Percentiles rank a stretch among this genome's conserved stretches.
Conservation (phyloP, 202 grass and related monocot species). For the Musa balbisiana region DNA sequence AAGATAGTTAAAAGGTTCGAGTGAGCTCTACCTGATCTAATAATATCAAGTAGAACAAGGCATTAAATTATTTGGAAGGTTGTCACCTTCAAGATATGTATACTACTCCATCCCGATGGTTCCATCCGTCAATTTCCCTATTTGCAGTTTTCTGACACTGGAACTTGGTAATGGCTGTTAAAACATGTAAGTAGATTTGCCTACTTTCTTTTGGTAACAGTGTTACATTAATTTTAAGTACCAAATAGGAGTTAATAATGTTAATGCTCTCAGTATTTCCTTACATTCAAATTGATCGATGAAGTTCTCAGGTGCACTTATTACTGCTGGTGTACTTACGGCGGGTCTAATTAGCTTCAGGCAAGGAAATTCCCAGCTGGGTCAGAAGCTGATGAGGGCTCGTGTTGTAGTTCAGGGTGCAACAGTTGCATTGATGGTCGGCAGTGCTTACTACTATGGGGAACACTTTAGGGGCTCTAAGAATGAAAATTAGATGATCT, state of each 20-base stretch:
- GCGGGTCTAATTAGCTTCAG: conserved; percentile 86
- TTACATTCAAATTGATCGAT: neutral
- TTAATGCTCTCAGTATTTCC: neutral
- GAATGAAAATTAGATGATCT: conserved; percentile 22
- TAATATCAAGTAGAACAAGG: too few species aligned
- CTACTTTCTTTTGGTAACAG: too few species aligned
- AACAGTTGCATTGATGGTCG: conserved; percentile 86
- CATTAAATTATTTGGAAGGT: too few species aligned
- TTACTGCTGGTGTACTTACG: conserved; percentile 85
- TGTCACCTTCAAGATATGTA: too few species aligned
- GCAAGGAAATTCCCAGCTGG: conserved; percentile 78
- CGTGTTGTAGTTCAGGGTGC: conserved; percentile 82
- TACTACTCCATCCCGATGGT: neutral
- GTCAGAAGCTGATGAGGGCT: conserved; percentile 94
- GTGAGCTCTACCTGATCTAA: too few species aligned
- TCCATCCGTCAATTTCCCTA: neutral
- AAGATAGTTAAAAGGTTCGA: too few species aligned
- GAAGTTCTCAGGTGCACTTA: conserved; percentile 56
- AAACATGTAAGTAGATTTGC: too few species aligned
- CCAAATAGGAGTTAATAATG: too few species aligned
- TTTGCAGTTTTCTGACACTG: neutral
- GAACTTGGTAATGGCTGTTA: too few species aligned
- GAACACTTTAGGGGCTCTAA: conserved; percentile 45
- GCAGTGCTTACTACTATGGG: conserved; percentile 80
- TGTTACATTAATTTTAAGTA: too few species aligned